Evolutionary conservation across 2,329 filamentous ascomycete genomes (phyloP), one percentile per base, ranked within the genome.

Genomic region (Clarireedia hainanense): DNA sequence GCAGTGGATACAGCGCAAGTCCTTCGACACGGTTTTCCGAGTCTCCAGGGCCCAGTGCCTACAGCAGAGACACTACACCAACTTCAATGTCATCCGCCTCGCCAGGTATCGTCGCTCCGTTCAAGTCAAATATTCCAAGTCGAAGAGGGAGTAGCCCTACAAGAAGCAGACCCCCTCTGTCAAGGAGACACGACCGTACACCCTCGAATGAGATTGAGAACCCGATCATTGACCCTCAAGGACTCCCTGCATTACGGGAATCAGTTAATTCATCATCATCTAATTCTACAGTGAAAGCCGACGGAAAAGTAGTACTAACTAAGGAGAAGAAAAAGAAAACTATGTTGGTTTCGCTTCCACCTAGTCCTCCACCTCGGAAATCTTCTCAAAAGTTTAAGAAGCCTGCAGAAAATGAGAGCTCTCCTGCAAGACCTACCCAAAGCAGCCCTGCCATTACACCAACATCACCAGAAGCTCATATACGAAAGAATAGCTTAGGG

Each of bases 21-120:
- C 86, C 87, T 39, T 91, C 87, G 4, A 90, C 88, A 1, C 77
- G 84, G 58, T 90, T 87, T 64, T 89, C 86, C 1, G 87, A 83
- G 55, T 91, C 88, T 0, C 83, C 83, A 1, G 80, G 81, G 1
- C 82, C 85, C 10, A 81, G 85, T 2, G 73, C 82, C 5, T 91
- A 89, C 70, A 91, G 87, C 66, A 79, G 87, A 60, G 86, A 88
- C 57, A 90, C 87, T 0, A 91, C 88, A 3, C 88, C 88, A 6
- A 90, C 86, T 4, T 91, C 88, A 9, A 84, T 88, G 60, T 86
- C 84, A 6, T 91, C 88, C 1, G 85, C 86, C 63, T 91, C 86
- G 15, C 85, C 88, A 3, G 79, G 81, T 3, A 69, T 85, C 4
- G 71, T 81, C 68, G 59, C 75, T 71, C 59, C 75, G 67, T 62